Evolutionary conservation across 192 early-diverging fungal genomes (phyloP).

Genomic region (Mortierella alpina): DNA sequence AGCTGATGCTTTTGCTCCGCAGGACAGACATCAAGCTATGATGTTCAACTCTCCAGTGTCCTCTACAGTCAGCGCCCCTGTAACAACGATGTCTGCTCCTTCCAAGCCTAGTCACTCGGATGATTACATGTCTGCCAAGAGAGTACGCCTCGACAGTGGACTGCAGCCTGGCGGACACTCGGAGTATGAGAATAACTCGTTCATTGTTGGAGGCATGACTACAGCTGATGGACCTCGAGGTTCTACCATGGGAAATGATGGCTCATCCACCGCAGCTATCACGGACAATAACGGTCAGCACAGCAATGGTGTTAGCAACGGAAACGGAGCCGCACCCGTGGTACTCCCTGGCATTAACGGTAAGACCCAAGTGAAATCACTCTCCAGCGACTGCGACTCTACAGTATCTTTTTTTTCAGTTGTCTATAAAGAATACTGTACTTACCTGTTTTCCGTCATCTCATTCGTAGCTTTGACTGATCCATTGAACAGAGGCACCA

Average conservation of each 20-base stretch:
- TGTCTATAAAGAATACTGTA: background rate
- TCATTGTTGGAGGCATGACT: background rate
- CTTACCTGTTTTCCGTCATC: background rate
- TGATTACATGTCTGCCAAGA: background rate
- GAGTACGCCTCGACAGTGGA: slow-evolving; percentile 2
- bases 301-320: background rate
- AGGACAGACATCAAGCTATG: slow-evolving; percentile 2
- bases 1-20: background rate
- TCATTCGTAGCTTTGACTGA: background rate
- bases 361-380: background rate
- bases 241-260: too few relatives aligned
- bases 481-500: background rate
- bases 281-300: background rate
- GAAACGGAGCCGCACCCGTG: background rate
- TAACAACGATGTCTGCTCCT: background rate
- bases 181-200: background rate
- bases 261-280: too few relatives aligned
- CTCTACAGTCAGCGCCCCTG: background rate
- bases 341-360: slow-evolving; percentile 19
- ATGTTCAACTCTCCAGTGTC: background rate
- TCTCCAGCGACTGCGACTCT: too few relatives aligned
- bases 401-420: background rate
- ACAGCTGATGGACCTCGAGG: background rate
- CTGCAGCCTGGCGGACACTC: background rate
- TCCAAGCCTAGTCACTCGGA: background rate